Evolutionary conservation across 176 grass and related monocot genomes (phyloP).

Genomic region (Urochloa ruziziensis): DNA sequence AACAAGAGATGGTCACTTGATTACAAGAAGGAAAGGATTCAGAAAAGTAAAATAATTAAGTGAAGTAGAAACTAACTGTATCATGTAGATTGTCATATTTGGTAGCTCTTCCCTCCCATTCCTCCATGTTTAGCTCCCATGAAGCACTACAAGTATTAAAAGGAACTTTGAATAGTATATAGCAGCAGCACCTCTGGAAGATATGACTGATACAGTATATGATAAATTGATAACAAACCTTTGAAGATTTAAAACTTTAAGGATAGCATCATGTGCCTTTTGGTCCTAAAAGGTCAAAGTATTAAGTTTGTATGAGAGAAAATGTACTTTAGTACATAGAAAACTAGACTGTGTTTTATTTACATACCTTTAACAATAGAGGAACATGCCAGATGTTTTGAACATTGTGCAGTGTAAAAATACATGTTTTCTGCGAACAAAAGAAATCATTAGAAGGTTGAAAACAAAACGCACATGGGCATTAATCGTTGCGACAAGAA

Average conservation of each 20-base stretch:
- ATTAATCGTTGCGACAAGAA: too few species aligned
- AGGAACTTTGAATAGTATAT: not conserved
- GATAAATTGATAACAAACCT: slow-evolving; percentile 38
- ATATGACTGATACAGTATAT: not conserved
- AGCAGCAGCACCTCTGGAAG: not conserved
- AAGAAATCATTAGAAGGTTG: too few species aligned
- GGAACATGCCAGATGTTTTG: slow-evolving; percentile 80
- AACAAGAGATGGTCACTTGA: slow-evolving; percentile 11
- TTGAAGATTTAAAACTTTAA: slow-evolving; percentile 67
- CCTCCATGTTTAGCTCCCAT: slow-evolving; percentile 46
- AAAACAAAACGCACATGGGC: too few species aligned
- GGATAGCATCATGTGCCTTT: slow-evolving; percentile 69
- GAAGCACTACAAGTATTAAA: slow-evolving; percentile 25
- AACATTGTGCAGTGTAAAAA: slow-evolving; percentile 69
- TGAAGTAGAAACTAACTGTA: not conserved
- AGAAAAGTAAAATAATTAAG: too few species aligned
- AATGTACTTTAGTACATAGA: not conserved
- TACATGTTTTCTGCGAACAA: slow-evolving; percentile 48
- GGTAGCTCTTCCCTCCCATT: slow-evolving; percentile 54
- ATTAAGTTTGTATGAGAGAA: not conserved
- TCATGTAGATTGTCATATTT: slow-evolving; percentile 31
- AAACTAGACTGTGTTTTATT: slow-evolving; percentile 15
- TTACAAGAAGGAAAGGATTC: slow-evolving; percentile 2
- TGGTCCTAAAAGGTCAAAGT: slow-evolving; percentile 45
- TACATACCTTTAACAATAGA: slow-evolving; percentile 54